Evolutionary conservation across 2,329 filamentous ascomycete species (phyloP), one percentile per base, ranked within the genome.

Genomic region (Trichophyton equinum): DNA sequence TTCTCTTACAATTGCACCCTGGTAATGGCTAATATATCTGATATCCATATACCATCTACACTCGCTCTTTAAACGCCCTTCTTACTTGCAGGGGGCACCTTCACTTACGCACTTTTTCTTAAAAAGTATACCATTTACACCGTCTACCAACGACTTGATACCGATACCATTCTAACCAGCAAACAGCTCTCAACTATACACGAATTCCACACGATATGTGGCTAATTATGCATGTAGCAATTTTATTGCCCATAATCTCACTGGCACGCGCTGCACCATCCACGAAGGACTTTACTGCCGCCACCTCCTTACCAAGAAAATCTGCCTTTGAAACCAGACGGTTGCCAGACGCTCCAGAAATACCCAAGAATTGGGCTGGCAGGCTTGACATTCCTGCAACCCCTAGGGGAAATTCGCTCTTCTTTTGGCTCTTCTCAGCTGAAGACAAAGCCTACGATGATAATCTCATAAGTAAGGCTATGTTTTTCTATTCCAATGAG

Each of bases 401-500:
- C 6, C 58, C 66, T 11, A 46, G 64, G 9, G 71, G 69, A 15
- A 73, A 72, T 53, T 62, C 68, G 9, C 62, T 74, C 15, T 75
- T 75, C 60, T 75, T 74, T 56, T 74, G 72, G 72, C 63, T 74
- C 2, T 71, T 74, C 59, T 62, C 72, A 58, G 59, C 71, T 18
- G 71, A 74, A 61, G 62, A 71, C 22, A 25, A 56, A 6, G 53
- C 53, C 7, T 69, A 72, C 15, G 66, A 72, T 62, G 68, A 73
- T 20, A 68, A 72, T 22, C 58, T 74, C 4, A 73, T 74, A 59
- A 68, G 72, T 73, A 33, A 61, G 71, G 56, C 9, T 42, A 4
- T 13, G 4, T 38, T 38, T n/a, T 33, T 46, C 11, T 64, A 9
- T 33, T 57, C 27, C 18, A 5, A 44, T 36, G 18, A 15, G 46